Conservation (phyloP, 345 rosid genomes). For the Isatis tinctoria region DNA sequence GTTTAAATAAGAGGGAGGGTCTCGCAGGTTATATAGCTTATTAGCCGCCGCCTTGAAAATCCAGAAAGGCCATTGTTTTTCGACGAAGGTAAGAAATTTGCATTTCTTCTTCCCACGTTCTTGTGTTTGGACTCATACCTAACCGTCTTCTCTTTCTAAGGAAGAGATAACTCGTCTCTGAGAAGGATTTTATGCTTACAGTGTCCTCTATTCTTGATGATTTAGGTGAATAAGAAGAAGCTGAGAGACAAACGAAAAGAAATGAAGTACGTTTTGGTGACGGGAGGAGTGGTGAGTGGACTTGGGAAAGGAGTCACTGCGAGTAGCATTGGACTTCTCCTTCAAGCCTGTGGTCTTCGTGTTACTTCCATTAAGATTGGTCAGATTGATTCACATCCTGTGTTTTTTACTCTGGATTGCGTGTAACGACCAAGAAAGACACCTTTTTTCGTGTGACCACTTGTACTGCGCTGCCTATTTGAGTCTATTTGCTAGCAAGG, state of each 20-base stretch:
- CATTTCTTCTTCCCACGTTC: background rate
- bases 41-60: constrained; percentile 38
- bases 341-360: constrained; percentile 76
- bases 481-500: background rate
- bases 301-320: constrained; percentile 87
- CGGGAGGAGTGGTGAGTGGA: constrained; percentile 84
- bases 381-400: background rate
- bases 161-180: background rate
- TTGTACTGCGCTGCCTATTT: background rate
- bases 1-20: constrained; percentile 33
- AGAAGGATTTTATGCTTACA: background rate
- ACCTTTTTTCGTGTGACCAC: background rate
- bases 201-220: background rate
- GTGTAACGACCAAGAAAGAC: background rate
- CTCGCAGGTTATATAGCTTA: constrained; percentile 30
- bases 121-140: constrained; percentile 3
- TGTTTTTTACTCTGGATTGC: background rate
- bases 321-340: constrained; percentile 78
- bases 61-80: constrained; percentile 6
- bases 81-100: background rate
- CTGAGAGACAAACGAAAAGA: background rate
- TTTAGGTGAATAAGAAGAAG: constrained; percentile 19
- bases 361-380: constrained; percentile 80
- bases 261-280: constrained; percentile 82
- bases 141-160: background rate